A percentile compares a stretch with the other conserved stretches of the same genome.
Evolutionary conservation across 176 grass and related monocot genomes (phyloP).

Genomic region (Canna indica): DNA sequence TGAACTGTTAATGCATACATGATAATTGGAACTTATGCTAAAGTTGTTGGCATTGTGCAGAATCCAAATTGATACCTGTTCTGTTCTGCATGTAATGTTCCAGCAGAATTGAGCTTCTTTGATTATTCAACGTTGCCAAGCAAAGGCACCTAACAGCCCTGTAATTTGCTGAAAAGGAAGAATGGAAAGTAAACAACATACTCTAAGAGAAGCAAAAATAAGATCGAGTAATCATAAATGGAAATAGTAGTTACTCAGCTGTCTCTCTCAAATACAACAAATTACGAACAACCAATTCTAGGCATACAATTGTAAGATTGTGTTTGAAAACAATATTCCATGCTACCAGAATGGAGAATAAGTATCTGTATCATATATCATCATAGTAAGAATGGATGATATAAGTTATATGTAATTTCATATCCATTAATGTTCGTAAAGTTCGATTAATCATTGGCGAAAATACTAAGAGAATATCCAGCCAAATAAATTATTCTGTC

Average conservation of each 20-base stretch:
- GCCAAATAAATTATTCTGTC: not conserved
- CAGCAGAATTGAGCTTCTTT: conserved; percentile 71
- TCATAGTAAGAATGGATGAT: no score
- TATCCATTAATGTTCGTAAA: not conserved
- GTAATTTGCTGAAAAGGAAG: conserved; percentile 72
- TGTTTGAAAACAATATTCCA: no score
- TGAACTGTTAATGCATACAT: not conserved
- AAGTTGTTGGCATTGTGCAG: not conserved
- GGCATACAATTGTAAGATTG: not conserved
- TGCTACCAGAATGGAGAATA: no score
- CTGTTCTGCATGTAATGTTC: conserved; percentile 51
- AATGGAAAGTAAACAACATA: conserved; percentile 11
- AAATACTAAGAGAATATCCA: not conserved
- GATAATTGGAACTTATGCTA: not conserved
- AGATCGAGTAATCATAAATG: not conserved
- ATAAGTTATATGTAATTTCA: not conserved
- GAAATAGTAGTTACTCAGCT: not conserved
- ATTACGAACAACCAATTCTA: not conserved
- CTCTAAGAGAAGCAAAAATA: conserved; percentile 21
- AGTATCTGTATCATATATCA: no score
- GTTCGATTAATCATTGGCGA: not conserved
- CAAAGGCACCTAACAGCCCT: conserved; percentile 88
- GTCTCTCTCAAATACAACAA: not conserved
- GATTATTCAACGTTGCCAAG: conserved; percentile 70
- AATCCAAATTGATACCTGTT: conserved; percentile 39